phyloP scores from a whole-genome alignment of 2,329 filamentous ascomycete genomes.

The Sclerotinia minor region DNA sequence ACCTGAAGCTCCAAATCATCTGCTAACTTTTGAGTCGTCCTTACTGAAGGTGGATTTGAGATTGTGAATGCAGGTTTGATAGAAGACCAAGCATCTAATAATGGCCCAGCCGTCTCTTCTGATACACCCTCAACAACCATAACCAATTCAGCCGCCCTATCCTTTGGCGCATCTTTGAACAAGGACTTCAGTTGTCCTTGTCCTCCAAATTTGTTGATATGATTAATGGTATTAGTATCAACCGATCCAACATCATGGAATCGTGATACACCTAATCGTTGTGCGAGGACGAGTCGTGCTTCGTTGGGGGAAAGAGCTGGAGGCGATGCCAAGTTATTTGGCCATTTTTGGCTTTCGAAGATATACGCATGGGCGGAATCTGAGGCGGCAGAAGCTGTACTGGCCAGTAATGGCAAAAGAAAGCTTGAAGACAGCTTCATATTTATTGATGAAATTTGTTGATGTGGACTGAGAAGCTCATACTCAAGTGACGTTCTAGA shows the following conservation, averaged over 20 bases:
- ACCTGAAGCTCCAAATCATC: constrained; percentile 38
- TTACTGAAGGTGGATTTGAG: constrained; percentile 46
- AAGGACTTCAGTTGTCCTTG: constrained; percentile 51
- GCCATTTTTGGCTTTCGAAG: constrained; percentile 41
- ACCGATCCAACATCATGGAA: constrained; percentile 49
- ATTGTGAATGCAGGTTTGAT: constrained; percentile 52
- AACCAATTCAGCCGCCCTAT: constrained; percentile 52
- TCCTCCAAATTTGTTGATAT: constrained; percentile 62
- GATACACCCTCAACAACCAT: constrained; percentile 60
- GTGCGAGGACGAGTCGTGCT: constrained; percentile 59
- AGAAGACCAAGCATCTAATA: constrained; percentile 47
- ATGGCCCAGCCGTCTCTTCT: constrained; percentile 45
- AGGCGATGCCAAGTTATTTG: constrained; percentile 48
- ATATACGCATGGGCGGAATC: constrained; percentile 55
- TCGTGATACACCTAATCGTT: constrained; percentile 52
- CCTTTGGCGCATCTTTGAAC: constrained; percentile 46
- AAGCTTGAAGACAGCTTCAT: constrained; percentile 48
- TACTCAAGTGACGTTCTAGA: constrained; percentile 22
- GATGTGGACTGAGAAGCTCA: constrained; percentile 31
- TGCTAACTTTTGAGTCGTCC: constrained; percentile 39
- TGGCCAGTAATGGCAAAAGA: constrained; percentile 44
- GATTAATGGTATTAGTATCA: constrained; percentile 47
- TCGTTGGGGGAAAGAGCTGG: constrained; percentile 48
- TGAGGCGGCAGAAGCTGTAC: constrained; percentile 42
- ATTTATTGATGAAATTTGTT: constrained; percentile 30